These are phyloP conservation scores for Quercus ilex DNA, from an alignment of 306 rosid genomes.

Conservation along the genomic window DNA sequence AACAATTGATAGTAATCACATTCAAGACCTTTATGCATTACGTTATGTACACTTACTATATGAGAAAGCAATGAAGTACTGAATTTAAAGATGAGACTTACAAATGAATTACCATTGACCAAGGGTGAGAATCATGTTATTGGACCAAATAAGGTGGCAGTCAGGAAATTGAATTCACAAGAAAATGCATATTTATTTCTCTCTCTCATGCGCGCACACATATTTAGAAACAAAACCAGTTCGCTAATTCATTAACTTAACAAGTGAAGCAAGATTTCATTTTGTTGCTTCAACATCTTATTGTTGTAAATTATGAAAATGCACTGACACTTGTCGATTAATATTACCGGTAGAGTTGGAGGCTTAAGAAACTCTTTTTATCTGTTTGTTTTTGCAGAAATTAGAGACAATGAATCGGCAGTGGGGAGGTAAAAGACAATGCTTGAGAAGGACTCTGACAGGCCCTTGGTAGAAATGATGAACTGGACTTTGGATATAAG, in stretches of 20 bases:
- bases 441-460: slow-evolving; percentile 83
- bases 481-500: slow-evolving; percentile 13
- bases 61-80: too few relatives aligned
- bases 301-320: slow-evolving; percentile 1
- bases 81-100: too few relatives aligned
- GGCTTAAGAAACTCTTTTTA: not conserved
- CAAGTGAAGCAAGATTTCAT: not conserved
- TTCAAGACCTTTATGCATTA: too few relatives aligned
- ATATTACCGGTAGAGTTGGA: not conserved
- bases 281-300: not conserved
- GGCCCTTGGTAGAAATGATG: slow-evolving; percentile 73
- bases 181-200: too few relatives aligned
- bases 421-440: slow-evolving; percentile 47
- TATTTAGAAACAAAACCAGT: not conserved
- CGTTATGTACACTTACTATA: too few relatives aligned
- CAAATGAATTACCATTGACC: too few relatives aligned
- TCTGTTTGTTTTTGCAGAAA: slow-evolving; percentile 35
- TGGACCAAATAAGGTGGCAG: too few relatives aligned
- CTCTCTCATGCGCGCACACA: too few relatives aligned
- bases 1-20: too few relatives aligned
- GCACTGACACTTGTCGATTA: not conserved
- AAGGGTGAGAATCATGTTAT: too few relatives aligned
- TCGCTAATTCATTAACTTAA: not conserved
- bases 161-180: too few relatives aligned
- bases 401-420: slow-evolving; percentile 35